Evolutionary conservation across 1,139 yeast species (phyloP).

Genomic region (Pneumocystis canis): DNA sequence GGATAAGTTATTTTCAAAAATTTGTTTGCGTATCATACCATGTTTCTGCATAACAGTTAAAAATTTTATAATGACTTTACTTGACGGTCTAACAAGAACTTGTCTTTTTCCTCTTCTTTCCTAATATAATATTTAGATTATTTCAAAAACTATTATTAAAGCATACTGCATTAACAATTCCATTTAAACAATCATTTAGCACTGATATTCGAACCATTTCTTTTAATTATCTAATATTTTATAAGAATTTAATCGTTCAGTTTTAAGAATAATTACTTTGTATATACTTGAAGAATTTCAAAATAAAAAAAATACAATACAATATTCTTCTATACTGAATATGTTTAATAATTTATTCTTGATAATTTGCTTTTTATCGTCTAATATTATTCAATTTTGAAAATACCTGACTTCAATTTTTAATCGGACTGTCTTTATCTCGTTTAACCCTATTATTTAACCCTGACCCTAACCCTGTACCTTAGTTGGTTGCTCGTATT

Average conservation of each 20-base stretch:
- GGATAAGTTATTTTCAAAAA: no score
- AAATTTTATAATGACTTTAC: constrained; percentile 95
- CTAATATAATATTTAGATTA: background rate
- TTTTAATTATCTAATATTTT: background rate
- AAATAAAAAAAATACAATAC: no score
- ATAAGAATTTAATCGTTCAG: no score
- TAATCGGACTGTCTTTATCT: no score
- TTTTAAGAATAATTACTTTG: no score
- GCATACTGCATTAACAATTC: constrained; percentile 76
- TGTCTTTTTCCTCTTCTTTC: constrained; percentile 99
- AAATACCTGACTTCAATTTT: no score
- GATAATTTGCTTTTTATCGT: no score
- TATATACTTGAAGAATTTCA: no score
- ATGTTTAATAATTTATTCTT: no score
- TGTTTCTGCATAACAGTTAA: constrained; percentile 96
- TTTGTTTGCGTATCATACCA: constrained; percentile 30
- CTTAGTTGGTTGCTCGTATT: no score
- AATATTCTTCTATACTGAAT: no score
- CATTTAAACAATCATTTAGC: constrained; percentile 96
- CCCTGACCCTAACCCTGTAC: background rate
- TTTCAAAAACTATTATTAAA: background rate
- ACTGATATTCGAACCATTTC: constrained; percentile 97
- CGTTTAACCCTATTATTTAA: background rate
- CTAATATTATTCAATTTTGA: no score
- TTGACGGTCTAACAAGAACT: constrained; percentile 95